Base-by-base conservation (phyloP, 2,329 filamentous ascomycete species). In the Reticulascus tulasneorum region DNA sequence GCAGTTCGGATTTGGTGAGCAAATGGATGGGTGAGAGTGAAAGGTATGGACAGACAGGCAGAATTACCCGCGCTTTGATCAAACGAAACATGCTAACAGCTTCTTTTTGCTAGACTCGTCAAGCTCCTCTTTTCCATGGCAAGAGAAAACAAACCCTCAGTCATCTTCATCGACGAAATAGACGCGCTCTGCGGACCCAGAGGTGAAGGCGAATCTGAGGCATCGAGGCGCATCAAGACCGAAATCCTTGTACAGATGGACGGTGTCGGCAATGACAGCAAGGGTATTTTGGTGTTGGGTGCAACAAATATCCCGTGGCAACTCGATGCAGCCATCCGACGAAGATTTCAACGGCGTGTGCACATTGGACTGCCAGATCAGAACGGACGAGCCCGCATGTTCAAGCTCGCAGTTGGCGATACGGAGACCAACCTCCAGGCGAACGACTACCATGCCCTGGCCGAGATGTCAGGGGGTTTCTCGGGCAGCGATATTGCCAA, bases 1-100 rank as follows among this genome's bases (percentile, higher is more conserved):
- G 87, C 66, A 94, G 87, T 73, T 94, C 88, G 57, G 93, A 98
- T 60, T 63, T 98, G 62, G 93, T 98, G 43, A 95, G 88, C 62
- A 98, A 98, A 60, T 98, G 93, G 93, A 98, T 98, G 93, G 93
- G 93, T 69, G 93, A 98, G 66, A 94, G 86, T 72, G 93, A 98
- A 79, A 80, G 89, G 87, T 94, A 68, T 31, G 72, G n/a, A n/a
- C n/a, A n/a, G n/a, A n/a, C n/a, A n/a, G n/a, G n/a, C n/a, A n/a
- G n/a, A n/a, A n/a, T n/a, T n/a, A n/a, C n/a, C n/a, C n/a, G n/a
- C n/a, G 51, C 15, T 38, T 18, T 25, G 23, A 12, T 11, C 9
- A 11, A 7, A 10, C 18, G 12, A 12, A 7, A 15, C 21, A 27
- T n/a, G n/a, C 35, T 37, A 24, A 37, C 17, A 11, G 13, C 12